Evolutionary conservation across 306 rosid species (phyloP).

Genomic region (Calophaca sinica): DNA sequence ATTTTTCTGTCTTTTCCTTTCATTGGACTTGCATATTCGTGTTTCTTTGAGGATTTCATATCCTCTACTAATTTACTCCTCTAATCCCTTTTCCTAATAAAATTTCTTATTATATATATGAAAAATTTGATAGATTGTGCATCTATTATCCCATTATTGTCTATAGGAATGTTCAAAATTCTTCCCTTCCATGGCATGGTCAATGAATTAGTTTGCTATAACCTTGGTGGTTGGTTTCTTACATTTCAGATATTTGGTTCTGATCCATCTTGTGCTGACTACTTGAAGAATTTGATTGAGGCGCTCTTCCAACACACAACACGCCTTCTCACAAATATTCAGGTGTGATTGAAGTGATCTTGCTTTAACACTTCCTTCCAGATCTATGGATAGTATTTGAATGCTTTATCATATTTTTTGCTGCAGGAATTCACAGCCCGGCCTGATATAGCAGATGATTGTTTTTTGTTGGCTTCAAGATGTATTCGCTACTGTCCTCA

Average conservation of each 20-base stretch:
- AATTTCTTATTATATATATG: not conserved
- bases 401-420: slow-evolving; percentile 44
- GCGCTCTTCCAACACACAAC: slow-evolving; percentile 88
- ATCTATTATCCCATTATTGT: slow-evolving; percentile 8
- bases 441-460: slow-evolving; percentile 99
- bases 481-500: slow-evolving; percentile 99
- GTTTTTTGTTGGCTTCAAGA: slow-evolving; percentile 96
- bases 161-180: slow-evolving; percentile 15
- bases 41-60: slow-evolving; percentile 1
- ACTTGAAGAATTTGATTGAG: slow-evolving; percentile 88
- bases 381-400: slow-evolving; percentile 36
- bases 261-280: slow-evolving; percentile 91
- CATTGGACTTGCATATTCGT: not conserved
- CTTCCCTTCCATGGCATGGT: slow-evolving; percentile 10
- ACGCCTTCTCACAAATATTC: slow-evolving; percentile 83
- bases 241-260: slow-evolving; percentile 95
- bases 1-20: slow-evolving; percentile 19
- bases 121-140: slow-evolving; percentile 27
- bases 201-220: slow-evolving; percentile 38
- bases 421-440: slow-evolving; percentile 97
- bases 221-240: slow-evolving; percentile 46
- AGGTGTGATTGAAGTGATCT: slow-evolving; percentile 58
- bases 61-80: slow-evolving; percentile 2
- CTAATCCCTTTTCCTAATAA: slow-evolving; percentile 3
- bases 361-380: slow-evolving; percentile 32